Evolutionary conservation across 495 filamentous ascomycete species (phyloP).

Genomic region (Penicillium goetzii): DNA sequence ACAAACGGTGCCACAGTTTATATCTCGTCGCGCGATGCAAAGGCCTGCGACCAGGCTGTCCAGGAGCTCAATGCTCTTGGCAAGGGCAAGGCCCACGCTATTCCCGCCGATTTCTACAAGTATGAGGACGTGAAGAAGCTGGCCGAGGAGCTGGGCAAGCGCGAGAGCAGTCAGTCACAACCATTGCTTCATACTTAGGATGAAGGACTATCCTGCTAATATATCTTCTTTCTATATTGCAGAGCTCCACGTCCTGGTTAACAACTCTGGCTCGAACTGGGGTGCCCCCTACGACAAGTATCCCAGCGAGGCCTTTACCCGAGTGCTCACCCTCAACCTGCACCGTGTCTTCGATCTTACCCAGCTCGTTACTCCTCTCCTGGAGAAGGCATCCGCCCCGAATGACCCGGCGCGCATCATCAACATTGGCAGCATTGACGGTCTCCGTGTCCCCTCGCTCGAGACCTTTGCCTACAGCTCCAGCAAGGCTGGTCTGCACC

Average conservation of each 20-base stretch:
- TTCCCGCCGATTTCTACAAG: slow-evolving; percentile 74
- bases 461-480: slow-evolving; percentile 79
- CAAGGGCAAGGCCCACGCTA: slow-evolving; percentile 64
- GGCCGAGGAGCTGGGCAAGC: slow-evolving; percentile 63
- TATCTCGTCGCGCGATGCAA: slow-evolving; percentile 73
- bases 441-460: slow-evolving; percentile 64
- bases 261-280: slow-evolving; percentile 79
- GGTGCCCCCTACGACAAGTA: slow-evolving; percentile 70
- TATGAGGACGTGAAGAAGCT: slow-evolving; percentile 69
- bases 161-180: slow-evolving; percentile 60
- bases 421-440: slow-evolving; percentile 77
- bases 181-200: background rate
- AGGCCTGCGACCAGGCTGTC: slow-evolving; percentile 61
- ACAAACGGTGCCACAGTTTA: slow-evolving; percentile 82
- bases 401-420: slow-evolving; percentile 67
- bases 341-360: slow-evolving; percentile 81
- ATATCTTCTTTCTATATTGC: background rate
- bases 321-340: slow-evolving; percentile 78
- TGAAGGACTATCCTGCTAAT: slow-evolving; percentile 13
- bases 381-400: slow-evolving; percentile 57
- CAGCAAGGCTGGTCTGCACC: slow-evolving; percentile 74
- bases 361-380: slow-evolving; percentile 69
- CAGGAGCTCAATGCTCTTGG: slow-evolving; percentile 64
- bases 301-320: slow-evolving; percentile 67
- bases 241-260: slow-evolving; percentile 76